phyloP scores from a whole-genome alignment of 257 asterid genomes.

The Fraxinus pennsylvanica region DNA sequence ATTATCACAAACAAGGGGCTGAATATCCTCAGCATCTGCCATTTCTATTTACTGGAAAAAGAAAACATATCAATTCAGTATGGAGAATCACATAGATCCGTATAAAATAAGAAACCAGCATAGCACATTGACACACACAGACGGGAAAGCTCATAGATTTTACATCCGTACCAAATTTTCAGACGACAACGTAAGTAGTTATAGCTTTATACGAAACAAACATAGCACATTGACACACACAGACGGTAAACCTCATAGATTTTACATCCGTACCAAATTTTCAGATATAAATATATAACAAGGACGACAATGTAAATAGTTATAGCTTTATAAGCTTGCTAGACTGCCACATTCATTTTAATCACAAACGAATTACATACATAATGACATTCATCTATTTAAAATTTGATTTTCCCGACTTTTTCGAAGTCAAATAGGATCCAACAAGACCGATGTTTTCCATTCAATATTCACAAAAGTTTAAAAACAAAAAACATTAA shows the following conservation, averaged over 20 bases:
- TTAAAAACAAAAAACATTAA: neutral
- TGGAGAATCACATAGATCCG: neutral
- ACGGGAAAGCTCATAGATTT: neutral
- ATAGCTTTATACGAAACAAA: neutral
- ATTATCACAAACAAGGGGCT: slow-evolving; percentile 36
- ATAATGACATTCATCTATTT: neutral
- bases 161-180: neutral
- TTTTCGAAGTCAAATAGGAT: too few species aligned
- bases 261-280: neutral
- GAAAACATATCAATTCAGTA: neutral
- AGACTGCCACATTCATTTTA: neutral
- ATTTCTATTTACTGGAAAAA: slow-evolving; percentile 19
- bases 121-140: neutral
- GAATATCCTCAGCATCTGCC: slow-evolving; percentile 34
- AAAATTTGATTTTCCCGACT: neutral
- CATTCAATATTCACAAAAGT: neutral
- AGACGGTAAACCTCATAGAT: neutral
- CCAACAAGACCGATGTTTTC: neutral
- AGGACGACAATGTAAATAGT: neutral
- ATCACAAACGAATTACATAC: neutral
- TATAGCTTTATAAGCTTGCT: neutral
- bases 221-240: neutral
- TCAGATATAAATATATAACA: neutral
- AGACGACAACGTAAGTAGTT: neutral
- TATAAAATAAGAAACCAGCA: neutral